These are phyloP conservation scores for Taxillus chinensis DNA, from an alignment of 164 flowering plant species.

Conservation along the genomic window DNA sequence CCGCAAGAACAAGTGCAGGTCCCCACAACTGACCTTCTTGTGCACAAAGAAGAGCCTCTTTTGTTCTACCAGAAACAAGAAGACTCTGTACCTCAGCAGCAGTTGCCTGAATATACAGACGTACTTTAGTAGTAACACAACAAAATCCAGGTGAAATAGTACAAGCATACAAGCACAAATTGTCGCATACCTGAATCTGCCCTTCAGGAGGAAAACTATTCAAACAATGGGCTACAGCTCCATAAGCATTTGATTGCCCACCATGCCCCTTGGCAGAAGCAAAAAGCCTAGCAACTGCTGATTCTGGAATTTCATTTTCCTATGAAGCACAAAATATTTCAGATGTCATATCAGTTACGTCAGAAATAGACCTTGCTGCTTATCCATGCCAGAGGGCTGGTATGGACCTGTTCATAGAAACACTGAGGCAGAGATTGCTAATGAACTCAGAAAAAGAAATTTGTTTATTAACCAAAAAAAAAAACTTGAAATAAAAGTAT, in stretches of 20 bases:
- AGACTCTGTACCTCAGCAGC: slow-evolving; percentile 88
- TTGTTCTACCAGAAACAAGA: slow-evolving; percentile 84
- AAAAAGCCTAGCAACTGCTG: slow-evolving; percentile 84
- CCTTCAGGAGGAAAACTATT: slow-evolving; percentile 72
- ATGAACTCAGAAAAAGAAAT: too few relatives aligned
- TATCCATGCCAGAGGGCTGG: too few relatives aligned
- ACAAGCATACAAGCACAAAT: not conserved
- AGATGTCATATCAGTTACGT: not conserved
- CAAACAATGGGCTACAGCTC: slow-evolving; percentile 50
- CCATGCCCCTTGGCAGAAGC: slow-evolving; percentile 56
- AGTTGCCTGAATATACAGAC: slow-evolving; percentile 44
- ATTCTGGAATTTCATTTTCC: slow-evolving; percentile 78
- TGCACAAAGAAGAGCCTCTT: slow-evolving; percentile 86
- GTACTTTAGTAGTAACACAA: slow-evolving; percentile 5
- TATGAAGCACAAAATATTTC: slow-evolving; percentile 14
- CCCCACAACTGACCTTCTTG: slow-evolving; percentile 96
- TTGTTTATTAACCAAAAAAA: too few relatives aligned
- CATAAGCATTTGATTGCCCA: slow-evolving; percentile 35
- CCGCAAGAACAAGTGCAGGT: slow-evolving; percentile 83
- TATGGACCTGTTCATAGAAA: too few relatives aligned
- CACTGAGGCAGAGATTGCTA: too few relatives aligned
- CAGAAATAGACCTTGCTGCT: too few relatives aligned
- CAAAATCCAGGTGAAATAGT: not conserved
- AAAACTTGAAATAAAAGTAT: too few relatives aligned
- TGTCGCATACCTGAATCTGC: slow-evolving; percentile 50